phyloP scores from a whole-genome alignment of 352 stramenopile genomes.

The Phytophthora vignae region DNA sequence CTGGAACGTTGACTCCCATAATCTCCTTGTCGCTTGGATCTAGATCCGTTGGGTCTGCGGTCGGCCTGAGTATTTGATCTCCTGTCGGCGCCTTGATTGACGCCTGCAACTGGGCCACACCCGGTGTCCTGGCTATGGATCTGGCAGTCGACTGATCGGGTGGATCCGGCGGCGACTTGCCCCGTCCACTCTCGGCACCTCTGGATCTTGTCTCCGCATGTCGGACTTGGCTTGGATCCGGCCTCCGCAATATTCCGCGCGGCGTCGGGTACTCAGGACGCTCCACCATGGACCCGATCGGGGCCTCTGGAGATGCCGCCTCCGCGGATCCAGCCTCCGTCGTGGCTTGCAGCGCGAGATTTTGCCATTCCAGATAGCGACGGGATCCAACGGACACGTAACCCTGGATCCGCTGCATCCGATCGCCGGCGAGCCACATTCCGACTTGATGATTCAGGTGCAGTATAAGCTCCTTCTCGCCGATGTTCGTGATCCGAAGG shows the following conservation, averaged over 20 bases:
- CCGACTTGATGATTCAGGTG: neutral
- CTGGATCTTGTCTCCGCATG: too few species aligned
- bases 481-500: slow-evolving; percentile 13
- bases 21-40: too few species aligned
- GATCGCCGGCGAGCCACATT: slow-evolving; percentile 13
- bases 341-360: slow-evolving; percentile 2
- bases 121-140: neutral
- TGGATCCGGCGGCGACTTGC: too few species aligned
- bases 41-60: too few species aligned
- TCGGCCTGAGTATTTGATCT: too few species aligned
- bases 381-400: slow-evolving; percentile 9
- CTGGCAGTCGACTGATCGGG: too few species aligned
- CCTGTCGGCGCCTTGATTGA: too few species aligned
- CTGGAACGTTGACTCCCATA: too few species aligned
- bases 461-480: neutral
- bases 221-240: too few species aligned
- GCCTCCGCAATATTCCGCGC: neutral
- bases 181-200: too few species aligned
- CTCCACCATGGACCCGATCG: neutral
- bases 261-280: neutral
- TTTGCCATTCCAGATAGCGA: slow-evolving; percentile 15
- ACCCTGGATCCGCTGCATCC: neutral
- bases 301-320: neutral
- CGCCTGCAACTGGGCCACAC: too few species aligned
- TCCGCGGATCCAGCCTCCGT: neutral